Percentiles rank a stretch among this genome's conserved stretches.
Conservation (phyloP, 2,329 filamentous ascomycete species). For the Botrytis cinerea region DNA sequence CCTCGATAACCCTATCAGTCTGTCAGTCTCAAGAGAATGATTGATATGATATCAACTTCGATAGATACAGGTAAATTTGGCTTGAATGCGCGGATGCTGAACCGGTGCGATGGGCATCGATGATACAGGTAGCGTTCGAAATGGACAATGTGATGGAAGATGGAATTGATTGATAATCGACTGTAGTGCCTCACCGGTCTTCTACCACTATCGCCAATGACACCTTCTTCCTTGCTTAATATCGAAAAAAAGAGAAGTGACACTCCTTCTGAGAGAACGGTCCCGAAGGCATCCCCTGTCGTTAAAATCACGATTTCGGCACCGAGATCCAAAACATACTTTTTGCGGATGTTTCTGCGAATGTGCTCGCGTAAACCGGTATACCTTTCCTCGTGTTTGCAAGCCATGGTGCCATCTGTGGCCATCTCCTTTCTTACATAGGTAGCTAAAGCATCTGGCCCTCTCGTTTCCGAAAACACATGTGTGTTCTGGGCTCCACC, state of each 20-base stretch:
- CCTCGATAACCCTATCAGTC: not conserved
- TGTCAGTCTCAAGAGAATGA: not conserved
- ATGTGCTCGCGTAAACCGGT: not conserved
- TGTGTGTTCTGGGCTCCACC: too few relatives aligned
- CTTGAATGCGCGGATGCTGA: not conserved
- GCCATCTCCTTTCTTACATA: not conserved
- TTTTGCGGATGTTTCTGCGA: not conserved
- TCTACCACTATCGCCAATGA: not conserved
- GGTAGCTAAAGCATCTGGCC: not conserved
- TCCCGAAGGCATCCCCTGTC: not conserved
- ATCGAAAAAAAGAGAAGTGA: not conserved
- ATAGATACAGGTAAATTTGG: not conserved
- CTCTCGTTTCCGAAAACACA: not conserved
- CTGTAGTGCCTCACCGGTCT: not conserved
- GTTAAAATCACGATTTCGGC: not conserved
- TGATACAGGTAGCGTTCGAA: not conserved
- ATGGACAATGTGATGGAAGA: not conserved
- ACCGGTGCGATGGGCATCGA: not conserved
- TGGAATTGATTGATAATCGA: not conserved
- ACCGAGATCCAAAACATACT: not conserved
- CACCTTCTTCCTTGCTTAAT: not conserved
- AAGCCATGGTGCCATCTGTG: not conserved
- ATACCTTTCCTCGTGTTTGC: not conserved
- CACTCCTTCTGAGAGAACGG: not conserved
- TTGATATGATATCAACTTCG: not conserved